A percentile compares a stretch with the other conserved stretches of the same genome.
These are phyloP conservation scores for Brettanomyces nanus DNA, from an alignment of 805 yeast species.

Conservation along the genomic window DNA sequence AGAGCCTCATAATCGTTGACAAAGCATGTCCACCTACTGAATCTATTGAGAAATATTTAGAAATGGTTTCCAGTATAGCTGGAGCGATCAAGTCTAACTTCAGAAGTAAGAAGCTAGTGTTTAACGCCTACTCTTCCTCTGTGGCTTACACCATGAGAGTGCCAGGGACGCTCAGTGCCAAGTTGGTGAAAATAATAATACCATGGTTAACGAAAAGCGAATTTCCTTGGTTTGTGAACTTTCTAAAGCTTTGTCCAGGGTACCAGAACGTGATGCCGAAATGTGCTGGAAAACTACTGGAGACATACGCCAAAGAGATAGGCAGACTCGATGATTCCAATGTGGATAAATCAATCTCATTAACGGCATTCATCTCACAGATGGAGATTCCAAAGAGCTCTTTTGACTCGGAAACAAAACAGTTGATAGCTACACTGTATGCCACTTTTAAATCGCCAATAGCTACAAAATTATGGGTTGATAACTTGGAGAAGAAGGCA, in stretches of 20 bases:
- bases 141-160: constrained; percentile 8
- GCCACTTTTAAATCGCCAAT: constrained; percentile 17
- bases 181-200: constrained; percentile 6
- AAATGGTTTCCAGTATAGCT: constrained; percentile 10
- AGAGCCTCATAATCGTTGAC: constrained; percentile 6
- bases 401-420: constrained; percentile 8
- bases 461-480: constrained; percentile 19
- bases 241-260: constrained; percentile 9
- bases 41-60: constrained; percentile 11
- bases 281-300: constrained; percentile 6
- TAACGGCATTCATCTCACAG: constrained; percentile 16
- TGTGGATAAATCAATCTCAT: constrained; percentile 9
- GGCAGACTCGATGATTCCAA: neutral
- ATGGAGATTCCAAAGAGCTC: constrained; percentile 4
- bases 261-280: constrained; percentile 1
- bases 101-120: constrained; percentile 14
- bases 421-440: constrained; percentile 13
- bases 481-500: constrained; percentile 5
- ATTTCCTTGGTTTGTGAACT: constrained; percentile 16
- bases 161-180: constrained; percentile 7
- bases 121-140: constrained; percentile 17
- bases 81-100: constrained; percentile 9
- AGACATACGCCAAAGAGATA: neutral
- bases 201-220: constrained; percentile 14
- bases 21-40: constrained; percentile 10